phyloP scores from a whole-genome alignment of 2,329 filamentous ascomycete genomes.

The Delphinella strobiligena region DNA sequence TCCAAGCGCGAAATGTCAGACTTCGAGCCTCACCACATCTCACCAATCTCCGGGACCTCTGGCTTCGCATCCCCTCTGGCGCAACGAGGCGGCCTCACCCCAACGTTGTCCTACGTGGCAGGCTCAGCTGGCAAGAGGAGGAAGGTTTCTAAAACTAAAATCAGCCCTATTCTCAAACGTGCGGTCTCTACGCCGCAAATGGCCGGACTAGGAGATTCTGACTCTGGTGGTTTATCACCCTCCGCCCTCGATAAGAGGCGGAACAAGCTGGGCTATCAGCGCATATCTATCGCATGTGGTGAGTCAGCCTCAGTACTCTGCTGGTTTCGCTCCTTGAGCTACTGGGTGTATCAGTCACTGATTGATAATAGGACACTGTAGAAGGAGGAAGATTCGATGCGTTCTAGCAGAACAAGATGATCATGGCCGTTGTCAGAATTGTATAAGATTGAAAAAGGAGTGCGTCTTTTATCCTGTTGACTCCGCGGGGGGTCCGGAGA shows the following conservation, averaged over 20 bases:
- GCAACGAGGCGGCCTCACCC: too few species aligned
- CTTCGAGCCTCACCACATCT: not conserved
- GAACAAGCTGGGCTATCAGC: conserved; percentile 91
- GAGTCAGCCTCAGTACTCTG: conserved; percentile 40
- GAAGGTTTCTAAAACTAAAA: conserved; percentile 8
- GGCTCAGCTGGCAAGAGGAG: conserved; percentile 6
- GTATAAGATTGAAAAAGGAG: conserved; percentile 86
- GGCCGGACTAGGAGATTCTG: conserved; percentile 1
- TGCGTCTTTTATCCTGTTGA: conserved; percentile 89
- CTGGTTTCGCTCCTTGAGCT: conserved; percentile 8
- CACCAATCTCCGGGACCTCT: not conserved
- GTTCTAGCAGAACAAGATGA: conserved; percentile 61
- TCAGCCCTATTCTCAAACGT: conserved; percentile 9
- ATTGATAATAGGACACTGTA: conserved; percentile 61
- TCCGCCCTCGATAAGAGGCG: conserved; percentile 22
- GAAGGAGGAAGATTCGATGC: conserved; percentile 86
- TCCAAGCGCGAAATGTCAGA: not conserved
- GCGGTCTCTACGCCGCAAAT: conserved; percentile 6
- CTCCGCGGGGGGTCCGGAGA: conserved; percentile 46
- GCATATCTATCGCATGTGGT: conserved; percentile 93
- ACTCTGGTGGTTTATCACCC: conserved; percentile 3
- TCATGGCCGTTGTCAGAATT: conserved; percentile 75
- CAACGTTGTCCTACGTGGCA: too few species aligned
- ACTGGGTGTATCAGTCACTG: conserved; percentile 13
- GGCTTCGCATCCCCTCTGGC: not conserved